Percentiles rank a stretch among this genome's conserved stretches.
phyloP scores from a whole-genome alignment of 208 protist genomes.

The Wallacemonas collosoma region DNA sequence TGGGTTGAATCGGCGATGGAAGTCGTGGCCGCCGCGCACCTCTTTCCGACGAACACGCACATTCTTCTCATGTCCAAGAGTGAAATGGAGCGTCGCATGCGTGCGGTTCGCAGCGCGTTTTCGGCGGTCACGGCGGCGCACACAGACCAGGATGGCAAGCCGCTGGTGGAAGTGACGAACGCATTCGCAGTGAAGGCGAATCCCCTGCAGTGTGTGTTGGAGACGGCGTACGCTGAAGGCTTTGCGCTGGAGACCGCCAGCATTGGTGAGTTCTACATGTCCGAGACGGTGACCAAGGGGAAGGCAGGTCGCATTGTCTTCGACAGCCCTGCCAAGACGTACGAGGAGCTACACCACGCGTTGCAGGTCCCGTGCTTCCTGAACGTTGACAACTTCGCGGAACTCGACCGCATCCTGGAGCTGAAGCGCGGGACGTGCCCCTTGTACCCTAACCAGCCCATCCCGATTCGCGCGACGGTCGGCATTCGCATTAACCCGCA shows the following conservation, averaged over 20 bases:
- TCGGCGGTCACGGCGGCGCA: slow-evolving; percentile 11
- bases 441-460: slow-evolving; percentile 13
- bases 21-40: slow-evolving; percentile 39
- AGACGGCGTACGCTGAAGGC: slow-evolving; percentile 27
- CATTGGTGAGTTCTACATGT: slow-evolving; percentile 62
- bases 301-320: slow-evolving; percentile 40
- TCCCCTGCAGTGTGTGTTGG: slow-evolving; percentile 50
- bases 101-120: slow-evolving; percentile 33
- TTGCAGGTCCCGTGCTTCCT: slow-evolving; percentile 52
- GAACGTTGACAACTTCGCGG: slow-evolving; percentile 78
- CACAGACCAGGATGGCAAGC: neutral
- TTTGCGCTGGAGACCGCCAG: slow-evolving; percentile 64
- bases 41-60: slow-evolving; percentile 55
- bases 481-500: slow-evolving; percentile 80
- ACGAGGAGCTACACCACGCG: slow-evolving; percentile 56
- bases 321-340: slow-evolving; percentile 68
- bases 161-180: slow-evolving; percentile 39
- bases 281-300: slow-evolving; percentile 26
- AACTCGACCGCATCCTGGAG: slow-evolving; percentile 53
- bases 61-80: slow-evolving; percentile 47
- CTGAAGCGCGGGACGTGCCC: slow-evolving; percentile 27
- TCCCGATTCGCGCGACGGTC: slow-evolving; percentile 33
- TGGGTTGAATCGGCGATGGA: slow-evolving; percentile 45
- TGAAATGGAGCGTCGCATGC: slow-evolving; percentile 46
- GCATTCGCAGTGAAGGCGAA: slow-evolving; percentile 72